Evolutionary conservation across 2,329 filamentous ascomycete genomes (phyloP), one percentile per base, ranked within the genome.

Genomic region (Sclerotinia trifoliorum): DNA sequence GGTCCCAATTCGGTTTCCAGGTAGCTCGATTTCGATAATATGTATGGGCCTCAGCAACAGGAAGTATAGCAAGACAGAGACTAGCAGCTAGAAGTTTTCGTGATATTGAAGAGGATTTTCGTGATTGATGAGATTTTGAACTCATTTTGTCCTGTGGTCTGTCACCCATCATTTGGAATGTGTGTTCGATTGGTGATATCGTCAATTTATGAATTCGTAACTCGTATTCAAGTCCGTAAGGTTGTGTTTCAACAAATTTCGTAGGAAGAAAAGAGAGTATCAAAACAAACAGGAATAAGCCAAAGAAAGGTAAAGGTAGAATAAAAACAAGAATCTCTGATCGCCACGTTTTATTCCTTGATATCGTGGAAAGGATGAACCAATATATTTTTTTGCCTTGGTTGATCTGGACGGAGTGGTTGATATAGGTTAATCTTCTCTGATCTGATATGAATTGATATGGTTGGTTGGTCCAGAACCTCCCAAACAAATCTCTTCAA

Each of bases 11-110:
- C 54, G 66, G 66, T 35, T 19, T 65, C 58, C 66, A 65, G 7
- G 49, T 4, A 54, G 62, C 62, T 46, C 58, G 44, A 21, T 68
- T 52, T 52, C 49, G 48, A 35, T 44, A 39, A 19, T 64, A 60
- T 32, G 39, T 70, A 60, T 71, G 72, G 21, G 70, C 70, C 42
- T 68, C 67, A 35, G 67, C 57, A 42, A 67, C 62, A 26, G 70
- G 70, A 57, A 73, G 32, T 63, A 74, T 29, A 58, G 64, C 67
- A 35, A 74, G 54, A 17, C 72, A 49, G 21, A 72, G 46, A 13
- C 73, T 29, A 54, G 71, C 60, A 26, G 65, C 62, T 48, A 73
- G 56, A 29, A 73, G 57, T 60, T 57, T 61, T 5, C 32, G 56
- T 35, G 57, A 48, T n/a, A 55, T 39, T 29, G 67, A 63, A 32